phyloP scores from a whole-genome alignment of 768 basidiomycete genomes.

The Pulveroboletus sp. region DNA sequence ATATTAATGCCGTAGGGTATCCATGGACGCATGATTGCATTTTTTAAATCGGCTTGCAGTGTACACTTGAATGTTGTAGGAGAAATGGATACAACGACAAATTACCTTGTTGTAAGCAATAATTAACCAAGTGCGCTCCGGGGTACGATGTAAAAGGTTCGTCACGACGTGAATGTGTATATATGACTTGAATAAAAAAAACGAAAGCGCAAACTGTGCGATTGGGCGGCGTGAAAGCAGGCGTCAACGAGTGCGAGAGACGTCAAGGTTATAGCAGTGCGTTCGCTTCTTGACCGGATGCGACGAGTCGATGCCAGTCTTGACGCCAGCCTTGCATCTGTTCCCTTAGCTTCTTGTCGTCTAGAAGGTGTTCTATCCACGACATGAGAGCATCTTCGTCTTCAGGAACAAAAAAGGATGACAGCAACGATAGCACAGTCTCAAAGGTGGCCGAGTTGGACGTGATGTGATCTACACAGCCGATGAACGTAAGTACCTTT shows the following conservation, averaged over 20 bases:
- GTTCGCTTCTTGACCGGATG: slow-evolving; percentile 55
- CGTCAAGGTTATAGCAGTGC: slow-evolving; percentile 50
- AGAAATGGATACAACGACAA: slow-evolving; percentile 19
- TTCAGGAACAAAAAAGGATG: slow-evolving; percentile 93
- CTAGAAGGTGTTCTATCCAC: slow-evolving; percentile 71
- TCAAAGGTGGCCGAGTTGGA: slow-evolving; percentile 82
- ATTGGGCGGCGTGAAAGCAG: slow-evolving; percentile 5
- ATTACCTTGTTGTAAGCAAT: slow-evolving; percentile 27
- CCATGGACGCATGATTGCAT: slow-evolving; percentile 4
- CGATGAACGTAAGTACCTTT: slow-evolving; percentile 3
- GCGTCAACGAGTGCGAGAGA: background rate
- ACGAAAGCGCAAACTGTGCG: background rate
- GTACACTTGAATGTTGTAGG: slow-evolving; percentile 13
- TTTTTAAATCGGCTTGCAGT: slow-evolving; percentile 10
- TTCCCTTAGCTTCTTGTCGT: slow-evolving; percentile 62
- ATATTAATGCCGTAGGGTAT: background rate
- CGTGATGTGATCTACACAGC: slow-evolving; percentile 72
- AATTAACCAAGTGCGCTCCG: slow-evolving; percentile 15
- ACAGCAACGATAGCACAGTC: slow-evolving; percentile 84
- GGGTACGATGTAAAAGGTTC: slow-evolving; percentile 17
- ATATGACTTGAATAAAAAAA: slow-evolving; percentile 25
- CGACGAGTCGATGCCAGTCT: slow-evolving; percentile 76
- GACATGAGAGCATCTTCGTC: slow-evolving; percentile 78
- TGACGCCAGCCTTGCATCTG: slow-evolving; percentile 74
- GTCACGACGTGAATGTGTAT: slow-evolving; percentile 15